Conservation (phyloP, 192 early-diverging fungal species). For the Chytriomyces sp. region DNA sequence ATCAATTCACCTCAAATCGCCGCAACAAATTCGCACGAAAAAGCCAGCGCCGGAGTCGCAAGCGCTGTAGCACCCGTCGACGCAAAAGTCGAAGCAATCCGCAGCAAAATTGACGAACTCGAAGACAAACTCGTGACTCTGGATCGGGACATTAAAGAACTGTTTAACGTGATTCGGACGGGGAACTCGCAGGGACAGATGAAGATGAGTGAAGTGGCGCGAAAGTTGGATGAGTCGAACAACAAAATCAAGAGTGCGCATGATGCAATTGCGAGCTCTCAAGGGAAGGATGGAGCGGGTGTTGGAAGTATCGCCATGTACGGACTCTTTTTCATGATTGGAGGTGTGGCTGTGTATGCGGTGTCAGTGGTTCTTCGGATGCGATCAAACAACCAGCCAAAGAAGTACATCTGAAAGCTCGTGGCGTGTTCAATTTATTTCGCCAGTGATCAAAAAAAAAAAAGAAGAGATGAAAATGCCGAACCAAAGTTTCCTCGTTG, state of each 20-base stretch:
- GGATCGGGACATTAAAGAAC: slow-evolving; percentile 32
- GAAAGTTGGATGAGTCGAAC: slow-evolving; percentile 32
- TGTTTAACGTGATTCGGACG: slow-evolving; percentile 11
- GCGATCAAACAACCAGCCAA: slow-evolving; percentile 19
- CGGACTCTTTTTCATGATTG: slow-evolving; percentile 34
- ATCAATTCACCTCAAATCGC: slow-evolving; percentile 22
- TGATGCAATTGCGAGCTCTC: slow-evolving; percentile 1
- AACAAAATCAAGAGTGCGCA: slow-evolving; percentile 21
- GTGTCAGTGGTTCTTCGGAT: slow-evolving; percentile 30
- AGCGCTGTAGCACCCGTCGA: slow-evolving; percentile 30
- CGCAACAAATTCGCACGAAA: slow-evolving; percentile 2
- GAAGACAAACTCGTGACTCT: slow-evolving; percentile 25
- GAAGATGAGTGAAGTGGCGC: slow-evolving; percentile 22
- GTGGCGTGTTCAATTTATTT: not conserved
- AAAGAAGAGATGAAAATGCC: not conserved
- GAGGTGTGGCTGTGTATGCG: slow-evolving; percentile 36
- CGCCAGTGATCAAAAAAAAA: not conserved
- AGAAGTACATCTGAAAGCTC: slow-evolving; percentile 34
- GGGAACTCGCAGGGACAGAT: slow-evolving; percentile 14
- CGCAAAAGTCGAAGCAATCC: slow-evolving; percentile 28
- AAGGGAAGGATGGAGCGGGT: not conserved
- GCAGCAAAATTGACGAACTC: slow-evolving; percentile 26
- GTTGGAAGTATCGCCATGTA: slow-evolving; percentile 14
- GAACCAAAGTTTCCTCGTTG: too few relatives aligned
- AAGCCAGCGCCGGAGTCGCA: not conserved